Conservation (phyloP, 2,329 filamentous ascomycete species). For the Aschersonia sp. region DNA sequence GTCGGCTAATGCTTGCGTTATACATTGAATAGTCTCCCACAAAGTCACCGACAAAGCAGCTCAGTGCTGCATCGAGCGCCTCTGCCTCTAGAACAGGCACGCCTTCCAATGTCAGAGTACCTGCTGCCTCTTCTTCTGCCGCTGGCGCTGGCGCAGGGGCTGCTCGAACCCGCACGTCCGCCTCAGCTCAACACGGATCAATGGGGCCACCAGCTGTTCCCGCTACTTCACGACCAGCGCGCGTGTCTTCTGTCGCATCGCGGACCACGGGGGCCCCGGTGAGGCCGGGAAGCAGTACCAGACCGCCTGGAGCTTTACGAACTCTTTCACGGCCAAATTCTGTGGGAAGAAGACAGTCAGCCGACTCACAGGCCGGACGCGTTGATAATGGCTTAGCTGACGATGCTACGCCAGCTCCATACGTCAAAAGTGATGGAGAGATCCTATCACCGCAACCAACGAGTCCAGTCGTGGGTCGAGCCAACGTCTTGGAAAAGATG, state of each 20-base stretch:
- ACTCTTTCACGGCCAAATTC: conserved; percentile 18
- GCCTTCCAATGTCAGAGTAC: conserved; percentile 39
- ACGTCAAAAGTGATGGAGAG: conserved; percentile 36
- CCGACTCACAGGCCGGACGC: conserved; percentile 28
- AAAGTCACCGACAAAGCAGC: conserved; percentile 68
- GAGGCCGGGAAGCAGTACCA: conserved; percentile 25
- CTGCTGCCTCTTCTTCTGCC: conserved; percentile 19
- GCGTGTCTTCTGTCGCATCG: conserved; percentile 25
- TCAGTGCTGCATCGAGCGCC: conserved; percentile 40
- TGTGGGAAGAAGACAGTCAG: conserved; percentile 28
- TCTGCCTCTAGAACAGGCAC: conserved; percentile 50
- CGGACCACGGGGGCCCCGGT: conserved; percentile 16
- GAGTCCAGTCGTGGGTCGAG: conserved; percentile 35
- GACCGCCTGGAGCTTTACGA: conserved; percentile 22
- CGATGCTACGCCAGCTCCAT: conserved; percentile 22
- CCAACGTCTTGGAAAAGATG: conserved; percentile 37
- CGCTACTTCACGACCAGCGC: conserved; percentile 21
- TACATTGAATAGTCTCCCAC: conserved; percentile 46
- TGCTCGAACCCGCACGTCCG: conserved; percentile 38
- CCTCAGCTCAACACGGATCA: conserved; percentile 41
- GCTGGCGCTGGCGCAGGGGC: conserved; percentile 6
- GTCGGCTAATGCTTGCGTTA: background rate
- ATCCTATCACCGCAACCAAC: conserved; percentile 32
- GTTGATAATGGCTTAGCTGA: conserved; percentile 21
- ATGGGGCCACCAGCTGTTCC: conserved; percentile 52